Conservation (phyloP, 2,329 filamentous ascomycete species). For the Trichoderma endophyticum region DNA sequence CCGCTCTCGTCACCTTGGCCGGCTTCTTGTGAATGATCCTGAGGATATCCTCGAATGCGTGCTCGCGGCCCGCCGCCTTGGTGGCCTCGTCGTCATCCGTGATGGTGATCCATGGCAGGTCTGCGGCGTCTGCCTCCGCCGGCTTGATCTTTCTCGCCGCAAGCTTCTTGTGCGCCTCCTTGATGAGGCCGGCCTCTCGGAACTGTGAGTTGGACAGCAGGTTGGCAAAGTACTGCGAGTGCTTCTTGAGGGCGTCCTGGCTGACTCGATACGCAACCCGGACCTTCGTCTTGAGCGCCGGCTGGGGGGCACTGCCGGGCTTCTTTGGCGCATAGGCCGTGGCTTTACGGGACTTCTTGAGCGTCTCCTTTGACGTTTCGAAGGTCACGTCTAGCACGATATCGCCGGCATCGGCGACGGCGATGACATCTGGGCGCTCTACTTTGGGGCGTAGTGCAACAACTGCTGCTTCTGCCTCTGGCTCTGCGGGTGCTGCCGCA, state of each 20-base stretch:
- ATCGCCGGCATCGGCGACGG: conserved; percentile 58
- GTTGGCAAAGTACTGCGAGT: conserved; percentile 68
- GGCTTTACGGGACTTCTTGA: conserved; percentile 45
- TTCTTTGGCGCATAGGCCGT: conserved; percentile 30
- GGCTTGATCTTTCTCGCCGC: conserved; percentile 45
- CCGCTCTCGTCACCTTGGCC: conserved; percentile 40
- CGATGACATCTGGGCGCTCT: conserved; percentile 39
- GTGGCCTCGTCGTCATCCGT: conserved; percentile 68
- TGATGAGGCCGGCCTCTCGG: conserved; percentile 57
- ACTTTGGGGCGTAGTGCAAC: conserved; percentile 26
- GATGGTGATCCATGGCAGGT: conserved; percentile 63
- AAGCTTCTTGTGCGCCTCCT: conserved; percentile 50
- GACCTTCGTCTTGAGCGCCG: conserved; percentile 36
- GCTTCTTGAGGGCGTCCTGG: conserved; percentile 52
- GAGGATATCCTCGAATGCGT: conserved; percentile 65
- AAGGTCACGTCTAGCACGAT: conserved; percentile 65
- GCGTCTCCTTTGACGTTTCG: conserved; percentile 52
- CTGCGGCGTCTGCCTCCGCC: conserved; percentile 43
- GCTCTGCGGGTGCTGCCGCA: conserved; percentile 21
- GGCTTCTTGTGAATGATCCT: conserved; percentile 58
- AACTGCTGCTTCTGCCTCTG: conserved; percentile 2
- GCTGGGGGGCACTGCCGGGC: conserved; percentile 27
- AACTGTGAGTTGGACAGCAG: conserved; percentile 63
- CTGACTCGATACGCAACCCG: conserved; percentile 58
- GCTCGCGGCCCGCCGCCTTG: conserved; percentile 55